phyloP scores from a whole-genome alignment of 495 filamentous ascomycete species.

The Aspergillus nanangensis region DNA sequence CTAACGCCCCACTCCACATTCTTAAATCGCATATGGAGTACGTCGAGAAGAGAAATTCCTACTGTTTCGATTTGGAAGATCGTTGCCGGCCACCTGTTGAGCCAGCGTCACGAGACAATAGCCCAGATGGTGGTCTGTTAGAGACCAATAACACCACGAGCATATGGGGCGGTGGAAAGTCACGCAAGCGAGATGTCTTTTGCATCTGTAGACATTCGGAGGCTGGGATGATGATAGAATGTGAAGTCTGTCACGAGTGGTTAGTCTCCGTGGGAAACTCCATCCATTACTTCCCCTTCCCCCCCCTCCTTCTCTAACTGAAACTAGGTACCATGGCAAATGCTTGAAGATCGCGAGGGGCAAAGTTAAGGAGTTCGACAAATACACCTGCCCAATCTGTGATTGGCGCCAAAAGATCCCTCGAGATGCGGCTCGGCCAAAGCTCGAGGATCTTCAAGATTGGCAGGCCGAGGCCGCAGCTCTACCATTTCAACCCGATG shows the following conservation, averaged over 20 bases:
- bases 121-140: conserved; percentile 64
- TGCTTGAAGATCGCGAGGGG: conserved; percentile 97
- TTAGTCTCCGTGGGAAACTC: conserved; percentile 40
- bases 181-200: conserved; percentile 74
- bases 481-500: conserved; percentile 94
- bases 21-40: conserved; percentile 90
- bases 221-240: conserved; percentile 99
- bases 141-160: conserved; percentile 33
- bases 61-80: conserved; percentile 92
- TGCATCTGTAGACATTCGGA: conserved; percentile 93
- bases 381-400: conserved; percentile 97
- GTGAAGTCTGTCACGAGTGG: conserved; percentile 97
- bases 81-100: conserved; percentile 86
- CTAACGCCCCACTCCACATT: conserved; percentile 95
- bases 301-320: not conserved
- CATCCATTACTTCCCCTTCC: not conserved
- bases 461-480: conserved; percentile 82
- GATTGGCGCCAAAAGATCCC: conserved; percentile 98
- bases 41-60: conserved; percentile 79
- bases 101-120: conserved; percentile 81
- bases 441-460: conserved; percentile 82
- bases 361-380: conserved; percentile 96
- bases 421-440: conserved; percentile 93
- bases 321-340: conserved; percentile 85
- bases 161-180: conserved; percentile 45